Conservation (phyloP, 495 filamentous ascomycete genomes). For the Xylaria longipes region DNA sequence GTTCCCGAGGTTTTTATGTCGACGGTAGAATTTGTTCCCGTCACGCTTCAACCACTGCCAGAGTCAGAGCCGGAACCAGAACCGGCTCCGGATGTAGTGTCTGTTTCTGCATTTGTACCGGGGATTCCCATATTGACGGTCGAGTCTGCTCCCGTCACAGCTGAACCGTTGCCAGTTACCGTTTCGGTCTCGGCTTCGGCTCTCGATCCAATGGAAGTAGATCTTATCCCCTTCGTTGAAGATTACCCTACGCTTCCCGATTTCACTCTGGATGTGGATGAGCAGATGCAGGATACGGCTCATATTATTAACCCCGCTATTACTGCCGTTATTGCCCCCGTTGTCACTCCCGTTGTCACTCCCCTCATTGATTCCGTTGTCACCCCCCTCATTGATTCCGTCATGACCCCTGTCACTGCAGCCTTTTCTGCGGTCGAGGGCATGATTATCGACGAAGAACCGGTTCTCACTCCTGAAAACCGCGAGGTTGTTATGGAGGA, state of each 20-base stretch:
- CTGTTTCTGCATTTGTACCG: too few species aligned
- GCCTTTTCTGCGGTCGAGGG: neutral
- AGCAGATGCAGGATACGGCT: neutral
- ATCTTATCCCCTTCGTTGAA: neutral
- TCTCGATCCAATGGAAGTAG: neutral
- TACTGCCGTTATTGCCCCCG: neutral
- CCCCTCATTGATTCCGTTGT: neutral
- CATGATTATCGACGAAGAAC: neutral
- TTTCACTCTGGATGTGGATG: neutral
- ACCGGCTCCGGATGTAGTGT: too few species aligned
- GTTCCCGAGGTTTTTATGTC: too few species aligned
- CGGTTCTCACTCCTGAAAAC: neutral
- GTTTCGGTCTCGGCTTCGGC: too few species aligned
- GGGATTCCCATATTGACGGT: too few species aligned
- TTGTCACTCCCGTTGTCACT: neutral
- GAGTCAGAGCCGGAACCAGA: neutral
- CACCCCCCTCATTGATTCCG: neutral
- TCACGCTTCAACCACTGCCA: neutral
- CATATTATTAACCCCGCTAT: neutral
- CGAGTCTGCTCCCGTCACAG: too few species aligned
- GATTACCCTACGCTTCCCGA: neutral
- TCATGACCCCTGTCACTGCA: neutral
- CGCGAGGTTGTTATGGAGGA: neutral
- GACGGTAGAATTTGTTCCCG: too few species aligned
- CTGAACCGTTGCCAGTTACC: too few species aligned